Conservation (phyloP, 345 rosid genomes). For the Rhizophora apiculata region DNA sequence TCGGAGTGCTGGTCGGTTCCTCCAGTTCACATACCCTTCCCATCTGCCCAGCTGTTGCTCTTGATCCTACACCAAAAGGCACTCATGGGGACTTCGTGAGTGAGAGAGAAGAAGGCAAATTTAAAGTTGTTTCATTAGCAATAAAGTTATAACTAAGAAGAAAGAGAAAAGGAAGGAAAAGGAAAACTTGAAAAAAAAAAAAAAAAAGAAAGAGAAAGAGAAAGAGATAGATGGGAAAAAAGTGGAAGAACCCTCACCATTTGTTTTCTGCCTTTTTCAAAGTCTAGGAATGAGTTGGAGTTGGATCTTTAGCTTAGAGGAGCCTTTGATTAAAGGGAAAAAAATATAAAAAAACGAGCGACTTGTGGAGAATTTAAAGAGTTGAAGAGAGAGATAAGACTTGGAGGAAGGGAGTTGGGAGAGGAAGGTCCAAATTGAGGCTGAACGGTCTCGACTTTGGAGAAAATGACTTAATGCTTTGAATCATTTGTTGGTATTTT, state of each 20-base stretch:
- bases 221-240: background rate
- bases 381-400: constrained; percentile 1
- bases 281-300: constrained; percentile 1
- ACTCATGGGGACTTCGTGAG: background rate
- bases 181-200: background rate
- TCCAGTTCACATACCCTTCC: constrained; percentile 87
- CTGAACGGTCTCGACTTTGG: constrained; percentile 36
- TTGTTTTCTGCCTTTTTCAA: constrained; percentile 7
- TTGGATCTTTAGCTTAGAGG: constrained; percentile 1
- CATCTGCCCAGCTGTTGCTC: constrained; percentile 36
- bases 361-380: constrained; percentile 43
- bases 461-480: constrained; percentile 44
- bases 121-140: background rate
- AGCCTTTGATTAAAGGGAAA: constrained; percentile 9
- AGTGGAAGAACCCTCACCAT: constrained; percentile 67
- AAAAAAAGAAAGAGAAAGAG: background rate
- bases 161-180: background rate
- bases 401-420: constrained; percentile 1
- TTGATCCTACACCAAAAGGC: constrained; percentile 39
- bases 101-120: constrained; percentile 5
- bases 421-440: background rate
- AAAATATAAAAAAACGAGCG: constrained; percentile 25
- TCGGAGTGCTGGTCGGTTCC: constrained; percentile 51
- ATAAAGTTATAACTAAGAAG: background rate
- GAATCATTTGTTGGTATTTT: background rate